These are phyloP conservation scores for Ceratobasidium sp. DNA, from an alignment of 1,284 basidiomycete genomes.

Conservation along the genomic window DNA sequence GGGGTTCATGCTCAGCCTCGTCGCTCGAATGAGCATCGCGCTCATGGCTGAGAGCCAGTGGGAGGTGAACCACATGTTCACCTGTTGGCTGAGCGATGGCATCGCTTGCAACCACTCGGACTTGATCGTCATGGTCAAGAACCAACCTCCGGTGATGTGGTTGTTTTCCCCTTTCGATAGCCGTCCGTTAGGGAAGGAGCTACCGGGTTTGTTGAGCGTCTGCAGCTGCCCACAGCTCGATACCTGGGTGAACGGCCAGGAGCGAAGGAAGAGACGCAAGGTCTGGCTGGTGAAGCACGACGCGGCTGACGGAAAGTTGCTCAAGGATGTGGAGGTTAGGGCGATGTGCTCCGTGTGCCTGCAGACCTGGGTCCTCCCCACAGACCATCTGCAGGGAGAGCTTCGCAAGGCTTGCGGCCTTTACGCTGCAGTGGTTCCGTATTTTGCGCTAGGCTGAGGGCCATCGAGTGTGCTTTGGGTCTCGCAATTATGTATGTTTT, in stretches of 20 bases:
- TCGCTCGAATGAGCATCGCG: not conserved
- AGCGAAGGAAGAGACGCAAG: not conserved
- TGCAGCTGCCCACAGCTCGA: not conserved
- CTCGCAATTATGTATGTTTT: too few relatives aligned
- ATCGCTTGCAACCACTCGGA: constrained; percentile 7
- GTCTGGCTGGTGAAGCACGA: constrained; percentile 9
- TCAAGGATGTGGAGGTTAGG: not conserved
- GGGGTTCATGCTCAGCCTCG: not conserved
- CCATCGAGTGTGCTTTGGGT: too few relatives aligned
- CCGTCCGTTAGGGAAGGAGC: constrained; percentile 31
- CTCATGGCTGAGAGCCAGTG: not conserved
- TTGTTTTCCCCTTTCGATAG: constrained; percentile 23
- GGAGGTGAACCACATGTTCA: not conserved
- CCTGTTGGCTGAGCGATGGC: constrained; percentile 6
- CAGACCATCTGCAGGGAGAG: not conserved
- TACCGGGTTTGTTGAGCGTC: not conserved
- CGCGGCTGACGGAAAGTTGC: not conserved
- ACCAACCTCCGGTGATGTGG: constrained; percentile 1
- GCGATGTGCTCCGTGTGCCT: constrained; percentile 9
- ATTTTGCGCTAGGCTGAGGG: constrained; percentile 22
- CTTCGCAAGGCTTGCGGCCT: constrained; percentile 4
- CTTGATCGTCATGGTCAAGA: not conserved
- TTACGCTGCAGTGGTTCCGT: constrained; percentile 14
- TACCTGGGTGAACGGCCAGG: not conserved
- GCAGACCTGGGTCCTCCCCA: not conserved